These are phyloP conservation scores for Pseudogymnoascus sp. DNA, from an alignment of 2,329 filamentous ascomycete species.

Conservation along the genomic window DNA sequence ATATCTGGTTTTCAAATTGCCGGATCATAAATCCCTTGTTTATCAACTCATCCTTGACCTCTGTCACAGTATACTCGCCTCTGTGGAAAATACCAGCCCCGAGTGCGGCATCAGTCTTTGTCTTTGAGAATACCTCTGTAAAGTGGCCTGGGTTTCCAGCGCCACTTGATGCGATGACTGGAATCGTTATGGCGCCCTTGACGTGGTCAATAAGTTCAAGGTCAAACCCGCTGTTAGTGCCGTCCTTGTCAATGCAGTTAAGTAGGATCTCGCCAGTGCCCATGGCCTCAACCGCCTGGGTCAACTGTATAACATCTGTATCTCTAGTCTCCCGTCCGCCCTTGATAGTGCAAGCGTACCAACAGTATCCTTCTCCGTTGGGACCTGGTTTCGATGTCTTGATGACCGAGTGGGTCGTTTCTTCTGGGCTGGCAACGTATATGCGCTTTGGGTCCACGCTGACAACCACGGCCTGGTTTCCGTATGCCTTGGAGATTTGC, in stretches of 20 bases:
- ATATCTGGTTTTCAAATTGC: constrained; percentile 49
- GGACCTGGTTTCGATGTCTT: constrained; percentile 62
- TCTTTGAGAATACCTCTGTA: constrained; percentile 78
- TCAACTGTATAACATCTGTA: constrained; percentile 82
- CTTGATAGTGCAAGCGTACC: constrained; percentile 97
- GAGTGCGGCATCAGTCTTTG: constrained; percentile 80
- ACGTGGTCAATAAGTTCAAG: constrained; percentile 84
- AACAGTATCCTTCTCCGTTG: constrained; percentile 72
- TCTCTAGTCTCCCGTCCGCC: constrained; percentile 91
- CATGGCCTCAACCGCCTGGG: constrained; percentile 88
- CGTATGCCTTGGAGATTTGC: constrained; percentile 87
- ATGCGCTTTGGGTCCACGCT: constrained; percentile 89
- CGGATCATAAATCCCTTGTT: constrained; percentile 69
- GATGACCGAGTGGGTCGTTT: constrained; percentile 64
- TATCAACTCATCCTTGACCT: constrained; percentile 79
- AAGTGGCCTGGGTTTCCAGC: constrained; percentile 86
- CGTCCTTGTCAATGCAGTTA: constrained; percentile 97
- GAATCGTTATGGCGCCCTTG: constrained; percentile 78
- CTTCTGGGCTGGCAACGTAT: constrained; percentile 63
- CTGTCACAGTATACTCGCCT: constrained; percentile 85
- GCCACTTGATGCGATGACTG: constrained; percentile 90
- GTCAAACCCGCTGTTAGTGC: constrained; percentile 90
- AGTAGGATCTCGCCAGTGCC: constrained; percentile 88
- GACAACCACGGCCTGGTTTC: constrained; percentile 93
- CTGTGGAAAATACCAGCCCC: constrained; percentile 98